Evolutionary conservation across 192 early-diverging fungal genomes (phyloP), one percentile per base, ranked within the genome.

Genomic region (Phlyctochytrium arcticum): DNA sequence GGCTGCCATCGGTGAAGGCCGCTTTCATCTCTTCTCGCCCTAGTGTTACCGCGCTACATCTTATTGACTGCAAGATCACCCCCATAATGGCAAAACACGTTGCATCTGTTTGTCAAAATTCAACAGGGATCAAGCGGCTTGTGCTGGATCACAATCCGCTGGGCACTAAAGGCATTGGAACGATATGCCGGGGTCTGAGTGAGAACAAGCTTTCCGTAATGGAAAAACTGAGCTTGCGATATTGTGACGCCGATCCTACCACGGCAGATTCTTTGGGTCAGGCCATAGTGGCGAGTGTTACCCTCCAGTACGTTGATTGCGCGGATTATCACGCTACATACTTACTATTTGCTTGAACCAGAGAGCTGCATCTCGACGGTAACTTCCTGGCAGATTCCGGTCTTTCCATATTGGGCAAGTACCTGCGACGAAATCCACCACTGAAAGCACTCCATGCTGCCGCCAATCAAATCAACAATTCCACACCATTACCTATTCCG

Each of bases 1-100:
- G 46, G 17, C 55, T 9, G n/a, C n/a, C n/a, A n/a, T n/a, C n/a
- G n/a, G n/a, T n/a, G n/a, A 32, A 70, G 69, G 51, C 70, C 32
- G 58, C 65, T 31, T 66, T 76, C 57, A 23, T 72, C 7, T 31
- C 32, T 15, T 37, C 61, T 10, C 66, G 66, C 51, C 71, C 65
- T 21, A 66, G 60, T 9, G 42, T 76, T 4, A 30, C 70, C 8
- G 68, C 62, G 21, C 64, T 76, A 12, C 75, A 76, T 35, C 67
- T 76, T 17, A 73, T 76, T 19, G 71, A 74, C 53, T 76, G 75
- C 56, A 37, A 54, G 23, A 69, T 76, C 36, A 74, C 71, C 6
- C 34, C 70, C 0, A 21, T n/a, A 8, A 72, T 62, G 46, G 49
- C 67, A 17, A 24, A 32, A 15, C 62, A 58, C 39, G 15, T 76